Conservation (phyloP, 2,329 filamentous ascomycete genomes). For the Rhynchosporium agropyri region DNA sequence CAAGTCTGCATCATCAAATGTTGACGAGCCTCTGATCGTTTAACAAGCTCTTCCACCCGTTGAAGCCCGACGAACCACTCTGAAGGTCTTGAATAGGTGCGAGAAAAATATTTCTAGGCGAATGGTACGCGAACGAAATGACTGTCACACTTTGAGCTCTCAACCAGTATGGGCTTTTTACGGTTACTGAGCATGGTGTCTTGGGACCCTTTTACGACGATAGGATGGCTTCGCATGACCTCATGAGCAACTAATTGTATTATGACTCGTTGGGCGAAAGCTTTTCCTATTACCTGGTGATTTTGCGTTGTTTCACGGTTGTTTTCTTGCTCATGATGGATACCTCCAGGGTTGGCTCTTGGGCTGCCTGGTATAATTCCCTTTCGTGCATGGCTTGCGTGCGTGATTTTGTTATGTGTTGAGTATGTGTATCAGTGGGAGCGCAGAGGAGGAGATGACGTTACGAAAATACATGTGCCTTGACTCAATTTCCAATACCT, state of each 20-base stretch:
- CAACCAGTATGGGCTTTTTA: conserved; percentile 9
- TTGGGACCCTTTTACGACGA: conserved; percentile 24
- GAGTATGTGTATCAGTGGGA: not conserved
- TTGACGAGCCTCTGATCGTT: conserved; percentile 37
- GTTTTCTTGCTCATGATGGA: conserved; percentile 15
- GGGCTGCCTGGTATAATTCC: conserved; percentile 5
- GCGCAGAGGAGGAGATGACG: conserved; percentile 7
- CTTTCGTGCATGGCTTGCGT: conserved; percentile 35
- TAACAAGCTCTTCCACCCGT: conserved; percentile 27
- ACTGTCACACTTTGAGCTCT: conserved; percentile 27
- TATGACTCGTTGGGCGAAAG: conserved; percentile 31
- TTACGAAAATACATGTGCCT: conserved; percentile 8
- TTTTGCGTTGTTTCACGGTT: conserved; percentile 21
- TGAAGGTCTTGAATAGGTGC: conserved; percentile 20
- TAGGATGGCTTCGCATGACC: conserved; percentile 32
- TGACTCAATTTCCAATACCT: not conserved
- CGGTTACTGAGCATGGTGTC: not conserved
- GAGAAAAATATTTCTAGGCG: conserved; percentile 10
- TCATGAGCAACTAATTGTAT: conserved; percentile 33
- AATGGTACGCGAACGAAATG: conserved; percentile 20
- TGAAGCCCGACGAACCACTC: not conserved
- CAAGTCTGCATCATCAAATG: conserved; percentile 31
- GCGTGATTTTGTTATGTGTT: conserved; percentile 16
- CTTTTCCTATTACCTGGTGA: conserved; percentile 23
- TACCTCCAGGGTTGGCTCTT: conserved; percentile 18